Base-by-base conservation (phyloP, 2,329 filamentous ascomycete genomes). In the Microdochium nivale region DNA sequence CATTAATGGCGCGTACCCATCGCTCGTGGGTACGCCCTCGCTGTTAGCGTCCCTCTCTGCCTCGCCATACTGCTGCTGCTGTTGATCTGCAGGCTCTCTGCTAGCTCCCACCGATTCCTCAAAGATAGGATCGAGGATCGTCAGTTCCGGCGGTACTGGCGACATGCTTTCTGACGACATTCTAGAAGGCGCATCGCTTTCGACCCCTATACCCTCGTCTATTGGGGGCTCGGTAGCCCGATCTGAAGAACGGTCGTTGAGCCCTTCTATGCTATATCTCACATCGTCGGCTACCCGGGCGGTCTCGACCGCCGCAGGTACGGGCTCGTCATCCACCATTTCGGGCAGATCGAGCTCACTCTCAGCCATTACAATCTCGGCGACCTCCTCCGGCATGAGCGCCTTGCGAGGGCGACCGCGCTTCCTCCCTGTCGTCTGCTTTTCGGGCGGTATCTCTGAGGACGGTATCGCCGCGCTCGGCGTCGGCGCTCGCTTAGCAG, bases 321-420 rank as follows among this genome's bases (percentile, higher is more conserved):
- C 44, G 8, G 49, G 25, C 25, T 56, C 54, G 16, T 53, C 37
- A 33, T 48, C 49, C 11, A 52, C 46, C 16, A 23, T 44, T 23
- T 44, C 40, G 40, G 40, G 40, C 40, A 21, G 40, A 23, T 44
- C 40, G 9, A 44, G 40, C 40, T 44, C 40, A 23, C 40, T 44
- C 16, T 19, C 40, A 21, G 40, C 40, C 3, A 44, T 24, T 8
- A 54, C 51, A 16, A 57, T 40, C 10, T 54, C 48, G 52, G 58
- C 52, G 25, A 60, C 53, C 44, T 63, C 60, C 27, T 61, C 59
- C 8, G 59, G 52, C 49, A 62, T 50, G 5, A 55, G 54, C 3
- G 58, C 55, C 51, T 67, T 67, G 30, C 64, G 60, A 53, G 64
- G 62, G 1, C 64, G 58, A 7, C 64, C 63, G 21, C 64, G 60